phyloP scores from a whole-genome alignment of 192 early-diverging fungal genomes.

The Pilobolus umbonatus region DNA sequence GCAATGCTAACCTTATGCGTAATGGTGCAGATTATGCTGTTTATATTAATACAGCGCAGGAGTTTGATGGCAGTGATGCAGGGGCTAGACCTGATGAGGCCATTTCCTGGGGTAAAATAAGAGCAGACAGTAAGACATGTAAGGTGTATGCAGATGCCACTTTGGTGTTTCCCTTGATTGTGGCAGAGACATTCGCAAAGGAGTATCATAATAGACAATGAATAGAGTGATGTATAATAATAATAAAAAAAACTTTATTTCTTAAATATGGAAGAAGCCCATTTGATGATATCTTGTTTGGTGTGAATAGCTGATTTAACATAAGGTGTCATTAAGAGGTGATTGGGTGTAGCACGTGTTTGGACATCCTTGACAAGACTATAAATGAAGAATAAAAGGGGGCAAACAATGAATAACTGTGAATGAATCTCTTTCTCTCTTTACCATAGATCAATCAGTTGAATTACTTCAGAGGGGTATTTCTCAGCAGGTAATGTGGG shows the following conservation, averaged over 20 bases:
- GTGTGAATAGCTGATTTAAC: no score
- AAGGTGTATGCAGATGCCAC: constrained; percentile 95
- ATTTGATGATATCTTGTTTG: no score
- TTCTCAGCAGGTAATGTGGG: constrained; percentile 72
- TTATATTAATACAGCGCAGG: constrained; percentile 96
- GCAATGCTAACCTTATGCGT: constrained; percentile 98
- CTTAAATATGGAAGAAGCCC: no score
- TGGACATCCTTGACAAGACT: constrained; percentile 54
- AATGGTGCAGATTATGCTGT: constrained; percentile 97
- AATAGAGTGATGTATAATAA: not conserved
- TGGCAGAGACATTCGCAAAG: constrained; percentile 93
- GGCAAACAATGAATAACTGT: not conserved
- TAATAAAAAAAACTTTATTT: not conserved
- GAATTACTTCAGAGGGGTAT: constrained; percentile 73
- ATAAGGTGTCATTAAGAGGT: no score
- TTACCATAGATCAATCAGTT: constrained; percentile 71
- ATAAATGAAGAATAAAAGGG: constrained; percentile 4
- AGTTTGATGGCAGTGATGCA: constrained; percentile 98
- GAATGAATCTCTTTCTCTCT: not conserved
- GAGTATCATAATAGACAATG: constrained; percentile 5
- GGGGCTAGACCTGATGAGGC: constrained; percentile 98
- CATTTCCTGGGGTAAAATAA: constrained; percentile 98
- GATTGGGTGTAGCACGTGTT: constrained; percentile 57
- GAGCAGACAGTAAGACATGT: constrained; percentile 70
- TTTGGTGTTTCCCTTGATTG: constrained; percentile 88